A percentile compares a stretch with the other conserved stretches of the same genome.
These are phyloP conservation scores for Diplocarpon rosae DNA, from an alignment of 2,329 filamentous ascomycete genomes.

Conservation along the genomic window DNA sequence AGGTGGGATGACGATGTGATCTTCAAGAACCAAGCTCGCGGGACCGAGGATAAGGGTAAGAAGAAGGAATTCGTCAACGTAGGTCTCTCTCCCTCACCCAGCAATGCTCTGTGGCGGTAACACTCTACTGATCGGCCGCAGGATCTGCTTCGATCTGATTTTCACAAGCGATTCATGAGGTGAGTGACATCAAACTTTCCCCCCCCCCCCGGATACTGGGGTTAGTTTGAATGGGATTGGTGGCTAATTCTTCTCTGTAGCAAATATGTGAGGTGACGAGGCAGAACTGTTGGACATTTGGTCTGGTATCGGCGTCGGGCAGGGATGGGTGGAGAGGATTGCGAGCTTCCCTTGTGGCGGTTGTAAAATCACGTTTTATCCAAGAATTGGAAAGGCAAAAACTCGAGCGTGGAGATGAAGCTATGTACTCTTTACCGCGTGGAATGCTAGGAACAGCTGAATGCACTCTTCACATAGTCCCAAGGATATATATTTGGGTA, in stretches of 20 bases:
- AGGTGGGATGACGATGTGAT: constrained; percentile 98
- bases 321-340: background rate
- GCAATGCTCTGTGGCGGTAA: constrained; percentile 1
- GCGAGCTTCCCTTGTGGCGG: background rate
- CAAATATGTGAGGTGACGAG: constrained; percentile 28
- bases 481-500: no score
- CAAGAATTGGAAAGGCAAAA: no score
- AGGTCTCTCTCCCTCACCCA: constrained; percentile 29
- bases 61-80: constrained; percentile 95
- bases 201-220: no score
- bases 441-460: no score
- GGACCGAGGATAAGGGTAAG: constrained; percentile 82
- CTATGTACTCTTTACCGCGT: no score
- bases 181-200: constrained; percentile 14
- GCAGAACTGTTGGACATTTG: background rate
- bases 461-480: no score
- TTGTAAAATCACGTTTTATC: no score
- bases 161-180: constrained; percentile 93
- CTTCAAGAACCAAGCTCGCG: constrained; percentile 96
- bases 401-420: no score
- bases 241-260: constrained; percentile 19
- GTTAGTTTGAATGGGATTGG: background rate
- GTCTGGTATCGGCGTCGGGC: constrained; percentile 6
- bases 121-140: constrained; percentile 27
- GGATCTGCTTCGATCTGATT: constrained; percentile 87